phyloP scores from a whole-genome alignment of 176 grass and related monocot species.

The Chloris gayana region DNA sequence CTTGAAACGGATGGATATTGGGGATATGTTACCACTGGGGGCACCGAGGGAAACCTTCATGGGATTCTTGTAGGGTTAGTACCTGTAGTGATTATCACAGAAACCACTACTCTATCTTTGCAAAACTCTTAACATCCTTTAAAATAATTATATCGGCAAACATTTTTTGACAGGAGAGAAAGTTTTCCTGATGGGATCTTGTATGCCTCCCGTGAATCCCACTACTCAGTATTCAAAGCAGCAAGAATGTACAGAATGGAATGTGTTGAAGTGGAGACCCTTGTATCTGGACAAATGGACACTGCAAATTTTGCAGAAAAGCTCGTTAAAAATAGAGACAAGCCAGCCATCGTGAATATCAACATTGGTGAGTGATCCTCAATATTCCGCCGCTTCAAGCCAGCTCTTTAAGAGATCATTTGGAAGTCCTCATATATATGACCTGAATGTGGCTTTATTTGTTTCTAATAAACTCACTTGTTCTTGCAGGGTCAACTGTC shows the following conservation, averaged over 20 bases:
- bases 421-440: too few relatives aligned
- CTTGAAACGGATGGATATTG: constrained; percentile 64
- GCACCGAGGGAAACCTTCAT: constrained; percentile 74
- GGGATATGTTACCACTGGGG: constrained; percentile 79
- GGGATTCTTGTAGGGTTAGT: constrained; percentile 68
- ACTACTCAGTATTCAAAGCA: too few relatives aligned
- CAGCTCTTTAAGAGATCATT: too few relatives aligned
- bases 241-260: constrained; percentile 77
- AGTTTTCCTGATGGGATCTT: constrained; percentile 59
- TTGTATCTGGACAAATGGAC: constrained; percentile 66
- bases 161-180: constrained; percentile 67
- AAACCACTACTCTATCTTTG: too few relatives aligned
- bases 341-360: constrained; percentile 70
- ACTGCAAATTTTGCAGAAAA: constrained; percentile 47
- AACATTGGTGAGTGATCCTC: constrained; percentile 63
- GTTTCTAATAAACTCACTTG: too few relatives aligned
- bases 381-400: too few relatives aligned
- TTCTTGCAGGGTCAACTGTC: constrained; percentile 60
- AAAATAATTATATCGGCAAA: too few relatives aligned
- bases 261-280: constrained; percentile 58
- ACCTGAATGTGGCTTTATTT: too few relatives aligned
- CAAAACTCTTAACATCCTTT: neutral
- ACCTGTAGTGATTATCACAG: too few relatives aligned
- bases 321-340: constrained; percentile 53
- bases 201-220: constrained; percentile 74